A percentile compares a stretch with the other conserved stretches of the same genome.
Evolutionary conservation across 768 basidiomycete species (phyloP).

Genomic region (Kwoniella botswanensis): DNA sequence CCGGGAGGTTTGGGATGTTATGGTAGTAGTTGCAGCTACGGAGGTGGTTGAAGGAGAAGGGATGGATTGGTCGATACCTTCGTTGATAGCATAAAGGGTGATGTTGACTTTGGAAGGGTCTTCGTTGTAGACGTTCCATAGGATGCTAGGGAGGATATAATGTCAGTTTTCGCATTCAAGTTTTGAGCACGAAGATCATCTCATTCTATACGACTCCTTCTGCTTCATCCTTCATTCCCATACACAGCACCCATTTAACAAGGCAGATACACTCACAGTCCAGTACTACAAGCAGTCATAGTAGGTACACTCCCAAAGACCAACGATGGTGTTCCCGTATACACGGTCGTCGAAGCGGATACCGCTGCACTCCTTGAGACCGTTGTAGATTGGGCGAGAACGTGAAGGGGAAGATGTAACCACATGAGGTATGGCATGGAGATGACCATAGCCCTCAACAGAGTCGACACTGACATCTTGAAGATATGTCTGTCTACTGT

Average conservation of each 20-base stretch:
- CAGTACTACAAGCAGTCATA: conserved; percentile 18
- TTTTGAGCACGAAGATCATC: not conserved
- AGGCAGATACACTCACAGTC: not conserved
- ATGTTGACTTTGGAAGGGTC: conserved; percentile 25
- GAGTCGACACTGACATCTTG: not conserved
- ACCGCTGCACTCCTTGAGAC: not conserved
- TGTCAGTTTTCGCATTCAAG: too few relatives aligned
- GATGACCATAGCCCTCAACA: not conserved
- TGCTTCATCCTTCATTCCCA: not conserved
- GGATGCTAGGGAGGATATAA: conserved; percentile 5
- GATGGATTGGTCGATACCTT: conserved; percentile 26
- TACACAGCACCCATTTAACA: not conserved
- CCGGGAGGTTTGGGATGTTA: not conserved
- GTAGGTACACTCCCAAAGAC: conserved; percentile 20
- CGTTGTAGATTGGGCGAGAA: conserved; percentile 10
- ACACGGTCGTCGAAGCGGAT: conserved; percentile 12
- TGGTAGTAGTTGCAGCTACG: not conserved
- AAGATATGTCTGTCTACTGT: not conserved
- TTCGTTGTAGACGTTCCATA: conserved; percentile 17
- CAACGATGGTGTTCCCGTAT: conserved; percentile 20
- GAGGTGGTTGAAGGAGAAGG: conserved; percentile 20
- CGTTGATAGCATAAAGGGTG: conserved; percentile 28
- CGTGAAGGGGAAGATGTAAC: not conserved
- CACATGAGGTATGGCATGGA: conserved; percentile 1
- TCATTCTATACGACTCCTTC: not conserved